Percentiles rank a stretch among this genome's conserved stretches.
phyloP scores from a whole-genome alignment of 164 flowering plant genomes.

The Akebia trifoliata region DNA sequence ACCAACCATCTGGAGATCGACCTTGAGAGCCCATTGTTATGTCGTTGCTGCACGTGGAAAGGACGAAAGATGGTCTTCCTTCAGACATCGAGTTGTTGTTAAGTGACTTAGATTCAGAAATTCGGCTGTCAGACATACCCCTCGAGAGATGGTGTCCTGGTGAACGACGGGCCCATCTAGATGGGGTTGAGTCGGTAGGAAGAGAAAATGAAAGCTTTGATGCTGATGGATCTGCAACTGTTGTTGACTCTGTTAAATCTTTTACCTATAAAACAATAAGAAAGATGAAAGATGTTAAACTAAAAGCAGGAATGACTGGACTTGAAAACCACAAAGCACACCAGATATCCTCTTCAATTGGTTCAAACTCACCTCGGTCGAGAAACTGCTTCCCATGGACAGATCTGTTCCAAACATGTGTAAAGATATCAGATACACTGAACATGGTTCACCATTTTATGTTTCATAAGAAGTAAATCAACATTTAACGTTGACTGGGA shows the following conservation, averaged over 20 bases:
- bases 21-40: constrained; percentile 52
- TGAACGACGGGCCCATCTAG: constrained; percentile 48
- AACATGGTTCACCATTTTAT: no score
- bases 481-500: no score
- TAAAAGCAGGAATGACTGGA: not conserved
- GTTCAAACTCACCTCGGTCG: constrained; percentile 40
- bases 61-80: constrained; percentile 51
- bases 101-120: constrained; percentile 52
- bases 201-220: constrained; percentile 40
- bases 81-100: constrained; percentile 51
- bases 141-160: constrained; percentile 59
- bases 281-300: constrained; percentile 5
- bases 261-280: constrained; percentile 38
- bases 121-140: constrained; percentile 58
- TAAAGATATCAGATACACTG: constrained; percentile 18
- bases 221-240: constrained; percentile 31
- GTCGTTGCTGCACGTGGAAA: constrained; percentile 52
- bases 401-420: constrained; percentile 34
- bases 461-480: no score
- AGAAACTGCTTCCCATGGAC: constrained; percentile 32
- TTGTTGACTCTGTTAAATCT: constrained; percentile 35
- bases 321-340: not conserved
- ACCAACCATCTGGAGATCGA: constrained; percentile 88
- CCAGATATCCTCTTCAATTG: constrained; percentile 12
- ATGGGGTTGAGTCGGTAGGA: constrained; percentile 45